Conservation (phyloP, 306 rosid genomes). For the Biancaea sappan region DNA sequence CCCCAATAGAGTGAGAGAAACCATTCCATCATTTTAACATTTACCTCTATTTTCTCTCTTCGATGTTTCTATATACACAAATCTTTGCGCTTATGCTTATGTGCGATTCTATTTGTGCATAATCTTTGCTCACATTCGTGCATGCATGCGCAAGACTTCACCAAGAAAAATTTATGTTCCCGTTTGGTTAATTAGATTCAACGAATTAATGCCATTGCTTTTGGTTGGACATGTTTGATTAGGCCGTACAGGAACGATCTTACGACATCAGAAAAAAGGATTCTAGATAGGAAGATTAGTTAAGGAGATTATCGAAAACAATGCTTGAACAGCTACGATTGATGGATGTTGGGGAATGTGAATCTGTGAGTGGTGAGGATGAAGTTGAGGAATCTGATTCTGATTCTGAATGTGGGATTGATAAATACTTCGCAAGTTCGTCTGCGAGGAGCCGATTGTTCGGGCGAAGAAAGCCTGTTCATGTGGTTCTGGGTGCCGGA, state of each 20-base stretch:
- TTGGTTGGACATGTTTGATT: not conserved
- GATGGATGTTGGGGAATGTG: conserved; percentile 59
- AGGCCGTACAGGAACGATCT: conserved; percentile 16
- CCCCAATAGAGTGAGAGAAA: conserved; percentile 6
- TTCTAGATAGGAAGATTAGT: not conserved
- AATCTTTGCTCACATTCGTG: not conserved
- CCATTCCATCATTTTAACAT: not conserved
- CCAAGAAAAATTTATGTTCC: not conserved
- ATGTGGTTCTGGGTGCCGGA: conserved; percentile 59
- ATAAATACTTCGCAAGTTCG: conserved; percentile 42
- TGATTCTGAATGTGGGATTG: conserved; percentile 54
- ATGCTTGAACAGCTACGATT: conserved; percentile 39
- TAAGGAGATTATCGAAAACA: conserved; percentile 10
- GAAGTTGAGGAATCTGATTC: conserved; percentile 41
- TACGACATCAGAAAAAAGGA: conserved; percentile 3
- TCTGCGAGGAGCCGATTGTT: conserved; percentile 50
- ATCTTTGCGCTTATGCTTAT: not conserved
- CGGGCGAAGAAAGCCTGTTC: conserved; percentile 61
- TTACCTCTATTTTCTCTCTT: not conserved
- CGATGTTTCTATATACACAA: not conserved
- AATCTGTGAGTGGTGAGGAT: conserved; percentile 38
- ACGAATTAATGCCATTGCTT: not conserved
- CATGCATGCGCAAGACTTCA: conserved; percentile 9
- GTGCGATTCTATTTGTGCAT: not conserved
- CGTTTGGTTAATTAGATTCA: conserved; percentile 4